Conservation (phyloP, 192 early-diverging fungal species). For the Coemansia asiatica region DNA sequence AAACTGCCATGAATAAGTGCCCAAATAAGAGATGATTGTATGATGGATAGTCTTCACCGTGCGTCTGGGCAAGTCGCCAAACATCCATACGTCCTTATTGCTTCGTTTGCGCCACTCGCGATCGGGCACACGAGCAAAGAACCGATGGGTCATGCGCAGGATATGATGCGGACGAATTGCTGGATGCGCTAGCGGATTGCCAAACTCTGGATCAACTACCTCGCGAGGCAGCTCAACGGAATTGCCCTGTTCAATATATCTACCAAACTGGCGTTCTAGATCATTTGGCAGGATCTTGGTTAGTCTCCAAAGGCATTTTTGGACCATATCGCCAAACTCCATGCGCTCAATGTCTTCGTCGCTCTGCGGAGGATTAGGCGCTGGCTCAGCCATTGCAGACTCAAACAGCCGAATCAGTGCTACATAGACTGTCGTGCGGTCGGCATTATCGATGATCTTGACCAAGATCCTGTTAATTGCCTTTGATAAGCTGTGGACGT, state of each 20-base stretch:
- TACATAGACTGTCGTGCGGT: constrained; percentile 75
- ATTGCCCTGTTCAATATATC: constrained; percentile 51
- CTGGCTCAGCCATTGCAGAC: constrained; percentile 56
- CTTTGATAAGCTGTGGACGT: constrained; percentile 56
- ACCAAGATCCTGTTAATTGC: constrained; percentile 88
- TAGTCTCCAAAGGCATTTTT: constrained; percentile 97
- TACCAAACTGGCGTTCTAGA: constrained; percentile 60
- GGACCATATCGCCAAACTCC: constrained; percentile 78
- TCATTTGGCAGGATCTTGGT: constrained; percentile 82
- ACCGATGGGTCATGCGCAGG: constrained; percentile 74
- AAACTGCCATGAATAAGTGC: constrained; percentile 35
- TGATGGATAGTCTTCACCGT: constrained; percentile 92
- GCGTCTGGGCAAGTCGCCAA: constrained; percentile 91
- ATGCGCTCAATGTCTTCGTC: constrained; percentile 60
- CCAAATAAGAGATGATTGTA: constrained; percentile 67
- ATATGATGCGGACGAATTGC: constrained; percentile 43
- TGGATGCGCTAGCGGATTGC: constrained; percentile 11
- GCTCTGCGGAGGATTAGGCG: constrained; percentile 56
- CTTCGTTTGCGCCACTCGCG: constrained; percentile 83
- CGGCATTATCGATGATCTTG: constrained; percentile 84
- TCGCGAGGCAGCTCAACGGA: not conserved
- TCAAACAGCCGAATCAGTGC: constrained; percentile 74
- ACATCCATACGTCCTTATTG: constrained; percentile 57
- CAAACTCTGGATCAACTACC: constrained; percentile 2
- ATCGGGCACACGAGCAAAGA: constrained; percentile 80